These are phyloP conservation scores for Ceratobasidium sp. DNA, from an alignment of 1,284 basidiomycete genomes.

Conservation along the genomic window DNA sequence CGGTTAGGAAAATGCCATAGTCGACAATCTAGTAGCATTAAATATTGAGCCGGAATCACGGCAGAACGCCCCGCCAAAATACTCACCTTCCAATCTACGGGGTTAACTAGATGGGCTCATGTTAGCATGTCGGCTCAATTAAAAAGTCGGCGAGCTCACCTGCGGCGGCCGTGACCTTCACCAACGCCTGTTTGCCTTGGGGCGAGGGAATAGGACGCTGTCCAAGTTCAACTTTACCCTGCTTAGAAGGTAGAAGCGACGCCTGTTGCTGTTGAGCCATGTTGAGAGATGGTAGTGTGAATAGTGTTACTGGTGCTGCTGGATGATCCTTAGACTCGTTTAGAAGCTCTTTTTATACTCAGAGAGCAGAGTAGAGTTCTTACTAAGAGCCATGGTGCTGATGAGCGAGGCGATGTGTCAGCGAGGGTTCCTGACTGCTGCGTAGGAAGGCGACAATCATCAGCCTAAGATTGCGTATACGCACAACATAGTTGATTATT, in stretches of 20 bases:
- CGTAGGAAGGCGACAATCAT: no score
- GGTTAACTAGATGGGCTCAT: background rate
- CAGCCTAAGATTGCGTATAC: no score
- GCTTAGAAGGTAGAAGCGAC: slow-evolving; percentile 16
- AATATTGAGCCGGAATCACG: background rate
- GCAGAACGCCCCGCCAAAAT: no score
- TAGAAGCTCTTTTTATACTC: no score
- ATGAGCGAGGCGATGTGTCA: no score
- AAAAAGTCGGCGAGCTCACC: background rate
- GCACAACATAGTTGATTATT: no score
- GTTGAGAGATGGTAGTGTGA: no score
- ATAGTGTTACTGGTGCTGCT: no score
- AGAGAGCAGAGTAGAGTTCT: no score
- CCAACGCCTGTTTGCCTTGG: slow-evolving; percentile 17
- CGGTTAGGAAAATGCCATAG: background rate
- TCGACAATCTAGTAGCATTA: background rate
- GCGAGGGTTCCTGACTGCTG: no score
- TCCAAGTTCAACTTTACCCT: slow-evolving; percentile 12
- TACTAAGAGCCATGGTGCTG: no score
- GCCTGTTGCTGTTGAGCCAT: slow-evolving; percentile 20
- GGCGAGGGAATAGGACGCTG: slow-evolving; percentile 5
- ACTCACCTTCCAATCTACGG: slow-evolving; percentile 6
- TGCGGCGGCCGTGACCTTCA: slow-evolving; percentile 13
- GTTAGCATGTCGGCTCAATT: background rate
- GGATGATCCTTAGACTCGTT: no score